phyloP scores from a whole-genome alignment of 805 yeast genomes.

The Barnettozyma sucrosica region DNA sequence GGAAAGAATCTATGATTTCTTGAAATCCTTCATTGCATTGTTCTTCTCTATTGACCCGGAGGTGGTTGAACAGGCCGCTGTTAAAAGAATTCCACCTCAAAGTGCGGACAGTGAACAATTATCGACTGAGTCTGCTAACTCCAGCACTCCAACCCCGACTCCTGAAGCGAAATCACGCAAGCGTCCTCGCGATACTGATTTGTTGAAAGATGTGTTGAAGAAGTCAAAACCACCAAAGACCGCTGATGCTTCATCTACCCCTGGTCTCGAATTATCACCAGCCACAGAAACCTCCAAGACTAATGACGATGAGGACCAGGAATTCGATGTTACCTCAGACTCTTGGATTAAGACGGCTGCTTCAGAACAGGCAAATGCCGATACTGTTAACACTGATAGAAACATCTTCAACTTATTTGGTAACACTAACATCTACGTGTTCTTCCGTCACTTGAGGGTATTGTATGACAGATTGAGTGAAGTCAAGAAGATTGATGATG shows the following conservation, averaged over 20 bases:
- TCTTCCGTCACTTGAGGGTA: conserved; percentile 79
- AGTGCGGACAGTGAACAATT: conserved; percentile 13
- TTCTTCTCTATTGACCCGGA: conserved; percentile 61
- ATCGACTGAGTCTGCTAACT: conserved; percentile 9
- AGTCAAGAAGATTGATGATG: conserved; percentile 63
- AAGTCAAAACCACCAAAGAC: conserved; percentile 40
- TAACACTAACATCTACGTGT: conserved; percentile 82
- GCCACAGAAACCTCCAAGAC: conserved; percentile 5
- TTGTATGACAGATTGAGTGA: conserved; percentile 76
- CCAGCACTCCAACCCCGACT: conserved; percentile 10
- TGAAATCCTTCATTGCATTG: conserved; percentile 61
- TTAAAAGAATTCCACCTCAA: conserved; percentile 25
- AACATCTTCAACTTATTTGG: conserved; percentile 72
- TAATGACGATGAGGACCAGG: conserved; percentile 18
- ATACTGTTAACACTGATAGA: conserved; percentile 34
- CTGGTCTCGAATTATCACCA: conserved; percentile 16
- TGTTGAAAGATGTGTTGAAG: conserved; percentile 53
- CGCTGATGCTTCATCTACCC: conserved; percentile 24
- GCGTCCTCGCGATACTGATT: conserved; percentile 43
- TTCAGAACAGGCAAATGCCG: conserved; percentile 22
- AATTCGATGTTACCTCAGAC: conserved; percentile 21
- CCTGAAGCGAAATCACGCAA: conserved; percentile 23
- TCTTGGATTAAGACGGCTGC: conserved; percentile 23
- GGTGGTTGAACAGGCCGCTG: conserved; percentile 37
- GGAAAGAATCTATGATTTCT: conserved; percentile 65